Base-by-base conservation (phyloP, 202 grass and related monocot species). In the Carex sylvatica region DNA sequence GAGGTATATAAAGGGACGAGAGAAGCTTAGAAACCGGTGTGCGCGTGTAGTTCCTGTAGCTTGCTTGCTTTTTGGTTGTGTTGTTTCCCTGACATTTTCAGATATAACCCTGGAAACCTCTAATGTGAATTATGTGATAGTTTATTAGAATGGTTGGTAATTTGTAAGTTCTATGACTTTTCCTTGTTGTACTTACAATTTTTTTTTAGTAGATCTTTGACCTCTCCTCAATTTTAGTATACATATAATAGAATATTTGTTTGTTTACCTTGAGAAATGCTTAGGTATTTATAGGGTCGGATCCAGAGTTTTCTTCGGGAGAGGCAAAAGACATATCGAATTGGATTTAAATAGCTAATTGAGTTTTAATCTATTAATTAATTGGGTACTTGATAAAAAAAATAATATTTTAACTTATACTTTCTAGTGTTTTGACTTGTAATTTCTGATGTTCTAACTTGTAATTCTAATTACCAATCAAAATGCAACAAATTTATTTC, bases 1-100 rank as follows among this genome's bases (percentile, higher is more conserved):
- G 36, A 0, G 1, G 46, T 86, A 97, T 93, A 88, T 91, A 88
- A 79, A 93, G 88, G 79, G 74, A 54, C 2, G 4, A 15, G 1
- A 22, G 7, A 35, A 6, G 28, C 1, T 9, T 9, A 26, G 58
- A 61, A 66, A 65, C 2, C 30, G 5, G 65, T 38, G 68, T 2
- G 22, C 9, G 60, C 40, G 59, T 67, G 59, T 49, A 51, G 13
- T 55, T 75, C 4, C 24, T 56, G 26, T 76, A 58, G 6, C 24
- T 19, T 58, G 6, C 24, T 19, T 58, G 8, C 9, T 75, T 75
- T 76, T 15, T 76, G 24, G 24, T 16, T 35, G 22, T 67, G 42
- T 67, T 82, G 46, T 70, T 82, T 69, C 80, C 11, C 7, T 8
- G 62, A 70, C 3, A 65, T 82, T 82, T 82, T 82, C 63, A 56